Percentiles rank a stretch among this genome's conserved stretches.
These are phyloP conservation scores for Paxillus involutus DNA, from an alignment of 768 basidiomycete genomes.

Conservation along the genomic window DNA sequence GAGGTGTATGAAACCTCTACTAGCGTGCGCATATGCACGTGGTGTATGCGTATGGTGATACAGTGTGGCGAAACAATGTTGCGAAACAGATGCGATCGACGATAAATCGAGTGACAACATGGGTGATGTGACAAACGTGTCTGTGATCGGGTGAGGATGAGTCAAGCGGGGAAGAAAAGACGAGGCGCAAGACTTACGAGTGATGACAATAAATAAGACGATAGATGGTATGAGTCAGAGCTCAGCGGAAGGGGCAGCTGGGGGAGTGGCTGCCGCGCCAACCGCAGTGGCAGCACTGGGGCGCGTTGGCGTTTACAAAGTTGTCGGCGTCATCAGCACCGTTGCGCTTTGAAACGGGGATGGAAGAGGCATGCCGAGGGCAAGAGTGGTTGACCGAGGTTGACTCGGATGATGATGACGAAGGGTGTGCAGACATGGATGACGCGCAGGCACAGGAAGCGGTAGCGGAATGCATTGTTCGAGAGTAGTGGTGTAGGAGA, in stretches of 20 bases:
- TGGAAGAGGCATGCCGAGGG: conserved; percentile 12
- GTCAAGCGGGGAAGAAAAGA: neutral
- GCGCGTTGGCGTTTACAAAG: conserved; percentile 53
- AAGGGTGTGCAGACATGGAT: conserved; percentile 6
- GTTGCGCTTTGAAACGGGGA: conserved; percentile 24
- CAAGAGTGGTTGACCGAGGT: conserved; percentile 1
- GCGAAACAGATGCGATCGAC: conserved; percentile 31
- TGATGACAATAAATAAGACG: conserved; percentile 28
- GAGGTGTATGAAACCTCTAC: conserved; percentile 11
- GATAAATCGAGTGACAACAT: conserved; percentile 31
- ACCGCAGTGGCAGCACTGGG: conserved; percentile 79
- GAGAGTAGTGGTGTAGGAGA: neutral
- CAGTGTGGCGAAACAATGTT: conserved; percentile 30
- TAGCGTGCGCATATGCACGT: conserved; percentile 37
- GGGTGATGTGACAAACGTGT: conserved; percentile 18
- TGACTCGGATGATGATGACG: conserved; percentile 11
- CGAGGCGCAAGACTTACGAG: conserved; percentile 17
- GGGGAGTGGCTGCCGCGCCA: conserved; percentile 61
- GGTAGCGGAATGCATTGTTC: conserved; percentile 18
- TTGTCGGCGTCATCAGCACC: conserved; percentile 27
- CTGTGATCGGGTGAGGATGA: conserved; percentile 9
- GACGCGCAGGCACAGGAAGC: conserved; percentile 12
- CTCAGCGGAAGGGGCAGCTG: conserved; percentile 64
- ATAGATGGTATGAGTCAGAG: conserved; percentile 11
- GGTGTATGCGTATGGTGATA: conserved; percentile 35